Conservation (phyloP, 139 green algal genomes). For the Closterium sp. region DNA sequence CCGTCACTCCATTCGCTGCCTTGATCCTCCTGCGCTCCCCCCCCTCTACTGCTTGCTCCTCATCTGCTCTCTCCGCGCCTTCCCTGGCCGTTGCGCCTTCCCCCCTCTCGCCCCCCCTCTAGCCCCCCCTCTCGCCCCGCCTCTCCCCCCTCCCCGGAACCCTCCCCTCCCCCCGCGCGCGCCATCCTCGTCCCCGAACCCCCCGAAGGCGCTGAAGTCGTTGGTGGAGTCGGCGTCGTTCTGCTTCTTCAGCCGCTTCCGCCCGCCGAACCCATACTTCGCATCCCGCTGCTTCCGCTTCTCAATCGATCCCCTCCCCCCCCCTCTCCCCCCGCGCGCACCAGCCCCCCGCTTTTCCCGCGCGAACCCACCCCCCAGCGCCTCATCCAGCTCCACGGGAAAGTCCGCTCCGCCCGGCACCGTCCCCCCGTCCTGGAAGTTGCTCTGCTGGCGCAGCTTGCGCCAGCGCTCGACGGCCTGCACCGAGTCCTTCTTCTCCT, state of each 20-base stretch:
- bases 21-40: no score
- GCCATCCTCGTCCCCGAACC: neutral
- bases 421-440: slow-evolving; percentile 25
- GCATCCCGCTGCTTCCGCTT: slow-evolving; percentile 33
- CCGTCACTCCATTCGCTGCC: no score
- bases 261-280: slow-evolving; percentile 78
- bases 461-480: slow-evolving; percentile 74
- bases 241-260: slow-evolving; percentile 81
- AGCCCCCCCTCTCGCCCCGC: neutral
- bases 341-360: neutral
- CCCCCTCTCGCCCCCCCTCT: slow-evolving; percentile 12
- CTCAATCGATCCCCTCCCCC: neutral
- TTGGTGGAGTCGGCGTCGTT: slow-evolving; percentile 80
- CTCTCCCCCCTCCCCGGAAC: slow-evolving; percentile 1
- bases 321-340: no score
- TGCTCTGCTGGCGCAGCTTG: slow-evolving; percentile 63
- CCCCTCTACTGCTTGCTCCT: no score
- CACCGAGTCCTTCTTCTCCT: slow-evolving; percentile 83
- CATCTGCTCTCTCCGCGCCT: slow-evolving; percentile 1
- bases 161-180: slow-evolving; percentile 15
- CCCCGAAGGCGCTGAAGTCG: slow-evolving; percentile 65
- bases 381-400: slow-evolving; percentile 22
- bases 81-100: neutral
- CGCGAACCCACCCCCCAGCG: neutral
- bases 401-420: slow-evolving; percentile 2